Evolutionary conservation across 1,284 basidiomycete genomes (phyloP).

Genomic region (Tremellales sp.): DNA sequence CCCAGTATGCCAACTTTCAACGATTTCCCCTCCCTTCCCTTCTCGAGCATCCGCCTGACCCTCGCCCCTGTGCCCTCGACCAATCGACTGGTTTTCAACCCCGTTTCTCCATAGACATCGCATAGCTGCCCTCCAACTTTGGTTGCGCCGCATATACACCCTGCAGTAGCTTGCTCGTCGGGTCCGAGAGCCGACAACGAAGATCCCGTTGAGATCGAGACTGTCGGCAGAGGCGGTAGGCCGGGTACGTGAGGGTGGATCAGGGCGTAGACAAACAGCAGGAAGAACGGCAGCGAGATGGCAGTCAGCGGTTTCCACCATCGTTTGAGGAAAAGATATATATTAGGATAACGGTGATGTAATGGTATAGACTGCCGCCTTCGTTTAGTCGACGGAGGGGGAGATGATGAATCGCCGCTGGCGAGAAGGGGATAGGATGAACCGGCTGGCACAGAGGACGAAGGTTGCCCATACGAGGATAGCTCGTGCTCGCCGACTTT

Average conservation of each 20-base stretch:
- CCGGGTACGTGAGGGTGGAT: constrained; percentile 38
- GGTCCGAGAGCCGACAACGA: too few relatives aligned
- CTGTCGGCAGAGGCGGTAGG: constrained; percentile 37
- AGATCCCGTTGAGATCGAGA: constrained; percentile 25
- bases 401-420: neutral
- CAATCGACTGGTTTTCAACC: constrained; percentile 29
- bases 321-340: constrained; percentile 8
- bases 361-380: neutral
- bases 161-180: constrained; percentile 12
- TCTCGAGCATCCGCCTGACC: constrained; percentile 31
- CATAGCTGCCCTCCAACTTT: constrained; percentile 34
- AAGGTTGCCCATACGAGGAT: constrained; percentile 1
- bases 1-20: constrained; percentile 45
- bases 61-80: constrained; percentile 37
- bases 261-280: constrained; percentile 33
- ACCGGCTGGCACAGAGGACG: too few relatives aligned
- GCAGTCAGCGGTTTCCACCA: constrained; percentile 27
- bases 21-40: constrained; percentile 32
- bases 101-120: constrained; percentile 34
- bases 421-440: constrained; percentile 3
- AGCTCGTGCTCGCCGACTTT: constrained; percentile 3
- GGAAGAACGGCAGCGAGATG: constrained; percentile 28
- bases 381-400: neutral
- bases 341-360: constrained; percentile 5
- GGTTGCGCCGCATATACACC: constrained; percentile 34